Conservation (phyloP, 2,329 filamentous ascomycete species). For the Botrytis deweyae region DNA sequence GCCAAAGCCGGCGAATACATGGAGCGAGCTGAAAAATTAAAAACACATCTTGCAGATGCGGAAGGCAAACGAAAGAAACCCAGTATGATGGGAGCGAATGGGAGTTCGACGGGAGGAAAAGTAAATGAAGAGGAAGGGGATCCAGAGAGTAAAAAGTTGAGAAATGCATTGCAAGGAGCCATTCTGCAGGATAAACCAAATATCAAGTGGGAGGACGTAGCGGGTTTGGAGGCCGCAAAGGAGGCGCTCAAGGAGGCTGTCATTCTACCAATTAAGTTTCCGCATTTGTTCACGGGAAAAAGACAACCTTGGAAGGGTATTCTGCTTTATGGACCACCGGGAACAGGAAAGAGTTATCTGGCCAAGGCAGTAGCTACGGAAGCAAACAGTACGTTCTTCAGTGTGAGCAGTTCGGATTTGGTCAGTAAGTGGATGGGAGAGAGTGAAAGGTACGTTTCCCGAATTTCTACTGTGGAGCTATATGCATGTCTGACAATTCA, state of each 20-base stretch:
- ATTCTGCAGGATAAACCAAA: conserved; percentile 96
- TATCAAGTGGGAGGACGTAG: conserved; percentile 96
- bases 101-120: conserved; percentile 61
- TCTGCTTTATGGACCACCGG: conserved; percentile 89
- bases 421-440: conserved; percentile 99
- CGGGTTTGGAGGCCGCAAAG: conserved; percentile 89
- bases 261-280: conserved; percentile 96
- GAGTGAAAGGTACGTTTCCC: conserved; percentile 73
- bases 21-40: conserved; percentile 97
- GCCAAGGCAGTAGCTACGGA: conserved; percentile 98
- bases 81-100: conserved; percentile 70
- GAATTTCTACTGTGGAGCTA: not conserved
- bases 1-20: conserved; percentile 96
- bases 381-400: conserved; percentile 99
- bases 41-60: conserved; percentile 77
- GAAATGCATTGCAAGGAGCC: conserved; percentile 84
- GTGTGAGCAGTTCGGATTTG: conserved; percentile 92
- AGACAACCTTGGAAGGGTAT: conserved; percentile 98
- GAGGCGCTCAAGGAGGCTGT: conserved; percentile 98
- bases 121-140: conserved; percentile 67
- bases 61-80: conserved; percentile 71
- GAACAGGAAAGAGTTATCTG: conserved; percentile 95
- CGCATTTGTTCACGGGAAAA: conserved; percentile 92
- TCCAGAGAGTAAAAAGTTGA: conserved; percentile 91
- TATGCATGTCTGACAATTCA: conserved; percentile 19